Percentiles rank a stretch among this genome's conserved stretches.
These are phyloP conservation scores for Cladophialophora exuberans DNA, from an alignment of 2,329 filamentous ascomycete species.

Conservation along the genomic window DNA sequence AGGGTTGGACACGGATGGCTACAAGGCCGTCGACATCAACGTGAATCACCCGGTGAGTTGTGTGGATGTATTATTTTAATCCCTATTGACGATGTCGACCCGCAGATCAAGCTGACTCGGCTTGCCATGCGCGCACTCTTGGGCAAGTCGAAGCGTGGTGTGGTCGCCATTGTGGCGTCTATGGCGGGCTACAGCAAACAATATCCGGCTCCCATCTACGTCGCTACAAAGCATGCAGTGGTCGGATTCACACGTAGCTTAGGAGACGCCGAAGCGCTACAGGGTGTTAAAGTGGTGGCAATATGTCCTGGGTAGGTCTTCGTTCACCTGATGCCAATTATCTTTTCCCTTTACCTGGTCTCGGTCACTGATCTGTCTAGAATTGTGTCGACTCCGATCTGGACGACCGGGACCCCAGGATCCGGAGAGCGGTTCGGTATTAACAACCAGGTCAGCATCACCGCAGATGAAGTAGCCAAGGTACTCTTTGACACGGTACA, in stretches of 20 bases:
- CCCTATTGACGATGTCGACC: background rate
- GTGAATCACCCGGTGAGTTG: conserved; percentile 6
- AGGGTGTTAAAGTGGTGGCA: conserved; percentile 6
- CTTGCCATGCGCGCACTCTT: background rate
- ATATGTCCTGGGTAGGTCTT: background rate
- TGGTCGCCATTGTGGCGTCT: conserved; percentile 1
- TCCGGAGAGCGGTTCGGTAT: background rate
- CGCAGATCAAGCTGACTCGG: conserved; percentile 4
- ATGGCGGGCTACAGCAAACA: background rate
- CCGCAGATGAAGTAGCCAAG: background rate
- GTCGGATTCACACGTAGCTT: conserved; percentile 4
- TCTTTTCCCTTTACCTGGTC: background rate
- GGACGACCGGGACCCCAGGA: background rate
- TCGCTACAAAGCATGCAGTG: conserved; percentile 11
- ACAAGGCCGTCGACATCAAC: conserved; percentile 10
- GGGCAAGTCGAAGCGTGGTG: background rate
- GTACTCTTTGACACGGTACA: background rate
- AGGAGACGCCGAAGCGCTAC: background rate
- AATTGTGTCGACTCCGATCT: background rate
- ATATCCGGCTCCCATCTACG: conserved; percentile 1
- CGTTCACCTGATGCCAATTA: background rate
- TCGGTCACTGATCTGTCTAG: background rate
- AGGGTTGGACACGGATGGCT: background rate
- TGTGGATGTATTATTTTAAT: background rate
- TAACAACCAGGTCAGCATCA: background rate